phyloP scores from a whole-genome alignment of 305 asterid genomes.

The Fraxinus velutina region DNA sequence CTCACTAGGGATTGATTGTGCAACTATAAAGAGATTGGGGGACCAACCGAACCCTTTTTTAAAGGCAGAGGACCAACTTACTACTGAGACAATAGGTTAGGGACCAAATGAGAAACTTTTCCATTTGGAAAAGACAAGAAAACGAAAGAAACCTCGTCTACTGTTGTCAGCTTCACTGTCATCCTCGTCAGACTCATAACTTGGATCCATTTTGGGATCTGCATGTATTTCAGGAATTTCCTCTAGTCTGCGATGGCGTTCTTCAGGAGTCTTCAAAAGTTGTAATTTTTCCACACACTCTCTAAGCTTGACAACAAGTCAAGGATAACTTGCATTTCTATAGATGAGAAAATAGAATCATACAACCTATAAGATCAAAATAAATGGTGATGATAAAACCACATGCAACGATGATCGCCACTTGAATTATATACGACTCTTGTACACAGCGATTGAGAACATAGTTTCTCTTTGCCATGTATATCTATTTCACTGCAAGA shows the following conservation, averaged over 20 bases:
- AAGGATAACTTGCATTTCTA: slow-evolving; percentile 40
- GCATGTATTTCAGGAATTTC: slow-evolving; percentile 81
- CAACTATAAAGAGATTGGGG: not conserved
- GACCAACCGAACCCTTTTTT: not conserved
- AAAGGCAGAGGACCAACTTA: not conserved
- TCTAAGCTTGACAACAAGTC: slow-evolving; percentile 78
- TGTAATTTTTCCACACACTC: slow-evolving; percentile 95
- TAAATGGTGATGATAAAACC: slow-evolving; percentile 4
- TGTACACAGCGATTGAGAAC: not conserved
- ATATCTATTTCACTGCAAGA: not conserved
- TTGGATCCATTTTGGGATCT: slow-evolving; percentile 97
- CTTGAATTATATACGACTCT: not conserved
- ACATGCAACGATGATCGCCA: slow-evolving; percentile 4
- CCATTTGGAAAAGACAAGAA: not conserved
- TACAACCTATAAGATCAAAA: not conserved
- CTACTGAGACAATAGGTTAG: not conserved
- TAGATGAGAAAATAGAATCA: not conserved
- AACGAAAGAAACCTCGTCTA: slow-evolving; percentile 53
- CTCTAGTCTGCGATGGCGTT: slow-evolving; percentile 84
- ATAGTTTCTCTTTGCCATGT: not conserved
- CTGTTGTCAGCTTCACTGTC: slow-evolving; percentile 64
- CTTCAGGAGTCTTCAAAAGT: slow-evolving; percentile 89
- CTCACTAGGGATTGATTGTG: not conserved
- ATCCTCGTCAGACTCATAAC: slow-evolving; percentile 77
- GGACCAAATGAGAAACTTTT: not conserved